phyloP scores from a whole-genome alignment of 768 basidiomycete genomes.

The Tulasnella calospora region DNA sequence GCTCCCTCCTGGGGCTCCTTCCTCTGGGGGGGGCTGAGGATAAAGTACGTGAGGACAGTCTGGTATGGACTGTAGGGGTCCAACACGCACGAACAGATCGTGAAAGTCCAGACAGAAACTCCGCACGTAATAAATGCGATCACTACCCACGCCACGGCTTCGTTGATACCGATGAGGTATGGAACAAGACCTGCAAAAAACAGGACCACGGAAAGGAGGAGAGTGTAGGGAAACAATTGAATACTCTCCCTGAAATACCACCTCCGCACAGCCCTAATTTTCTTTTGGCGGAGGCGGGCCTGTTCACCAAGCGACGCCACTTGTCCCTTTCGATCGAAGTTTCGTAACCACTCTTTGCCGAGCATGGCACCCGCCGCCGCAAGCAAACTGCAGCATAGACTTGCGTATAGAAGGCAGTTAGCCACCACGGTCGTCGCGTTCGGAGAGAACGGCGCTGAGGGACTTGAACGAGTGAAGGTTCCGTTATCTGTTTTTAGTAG shows the following conservation, averaged over 20 bases:
- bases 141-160: not conserved
- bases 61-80: not conserved
- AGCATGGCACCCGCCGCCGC: constrained; percentile 15
- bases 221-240: not conserved
- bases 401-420: constrained; percentile 1
- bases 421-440: not conserved
- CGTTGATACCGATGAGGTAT: not conserved
- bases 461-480: not conserved
- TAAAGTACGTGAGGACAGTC: not conserved
- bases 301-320: constrained; percentile 1
- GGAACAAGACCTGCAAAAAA: constrained; percentile 13
- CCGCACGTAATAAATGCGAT: not conserved
- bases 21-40: too few species aligned
- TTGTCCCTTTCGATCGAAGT: not conserved
- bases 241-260: constrained; percentile 9
- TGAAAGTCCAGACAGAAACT: not conserved
- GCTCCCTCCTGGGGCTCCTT: too few species aligned
- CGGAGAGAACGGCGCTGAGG: not conserved
- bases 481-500: not conserved
- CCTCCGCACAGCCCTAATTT: not conserved
- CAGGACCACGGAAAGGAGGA: not conserved
- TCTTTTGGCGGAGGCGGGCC: not conserved
- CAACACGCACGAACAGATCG: not conserved
- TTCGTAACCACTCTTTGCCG: constrained; percentile 8
- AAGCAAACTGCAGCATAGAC: constrained; percentile 17